Evolutionary conservation across 345 rosid species (phyloP), one percentile per base, ranked within the genome.

Genomic region (Citrus australasica): DNA sequence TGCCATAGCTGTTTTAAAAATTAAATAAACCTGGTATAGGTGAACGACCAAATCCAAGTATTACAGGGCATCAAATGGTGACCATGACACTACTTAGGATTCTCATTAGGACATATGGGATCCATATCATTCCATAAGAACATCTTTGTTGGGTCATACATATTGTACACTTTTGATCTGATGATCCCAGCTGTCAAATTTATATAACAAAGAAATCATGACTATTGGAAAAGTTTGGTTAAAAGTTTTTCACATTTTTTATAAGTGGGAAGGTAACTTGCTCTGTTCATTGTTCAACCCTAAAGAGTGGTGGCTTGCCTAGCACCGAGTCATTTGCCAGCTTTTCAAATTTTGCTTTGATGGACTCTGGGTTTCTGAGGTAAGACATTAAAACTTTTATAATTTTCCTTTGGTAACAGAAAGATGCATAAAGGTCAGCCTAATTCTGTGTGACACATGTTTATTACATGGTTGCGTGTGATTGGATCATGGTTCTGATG

Each of bases 1-100:
- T n/a, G 69, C 67, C 67, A 48, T 55, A 78, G 30, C 69, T 56
- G 56, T 42, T 28, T 17, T 35, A 48, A 73, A 58, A 30, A 71
- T 68, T 11, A 24, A 14, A 58, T 19, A 55, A 48, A 60, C 38
- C 68, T 42, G 28, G 58, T 24, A 67, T 68, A n/a, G 71, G 46
- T 27, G 60, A 61, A 33, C 9, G 65, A 77, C 22, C 59, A 58
- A 46, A 75, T 75, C 68, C 24, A 6, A 38, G 27, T 25, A n/a
- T 59, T 24, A 37, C 56, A 35, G 67, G 56, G 32, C 25, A 17
- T 33, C 33, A 42, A 32, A 66, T 35, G 40, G 71, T 42, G 73
- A 74, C 72, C 40, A 28, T 48, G 70, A 22, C 4, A 46, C 30
- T 67, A 32, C 56, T 55, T n/a, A 22, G 75, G 78, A 40, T 56